Base-by-base conservation (phyloP, 108 stramenopile genomes). In the Licmophora abbreviata region DNA sequence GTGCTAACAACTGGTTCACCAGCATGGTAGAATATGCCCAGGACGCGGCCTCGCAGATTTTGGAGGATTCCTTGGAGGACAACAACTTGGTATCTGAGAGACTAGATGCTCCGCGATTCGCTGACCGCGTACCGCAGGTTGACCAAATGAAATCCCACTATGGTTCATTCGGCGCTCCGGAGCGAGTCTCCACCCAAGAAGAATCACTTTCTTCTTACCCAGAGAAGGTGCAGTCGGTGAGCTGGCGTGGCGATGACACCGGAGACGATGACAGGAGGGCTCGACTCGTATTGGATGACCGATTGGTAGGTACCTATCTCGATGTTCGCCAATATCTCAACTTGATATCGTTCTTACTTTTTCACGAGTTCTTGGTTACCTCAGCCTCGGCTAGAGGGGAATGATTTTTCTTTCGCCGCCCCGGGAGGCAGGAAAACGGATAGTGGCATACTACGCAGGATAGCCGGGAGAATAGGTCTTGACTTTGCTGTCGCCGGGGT, bases 401-500 rank as follows among this genome's bases (percentile, higher is more conserved):
- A n/a, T n/a, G n/a, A n/a, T n/a, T n/a, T n/a, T n/a, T n/a, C n/a
- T n/a, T n/a, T n/a, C n/a, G n/a, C n/a, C n/a, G 38, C 38, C 4
- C 38, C 38, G 3, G 38, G 38, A 3, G 3, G 20, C 5, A 5
- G 12, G 47, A 34, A 31, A 28, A 48, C 11, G 17, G 1, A 51
- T 23, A 48, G 34, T 34, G 47, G 33, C 0, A 35, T 59, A 15
- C 25, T 66, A 5, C 54, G 69, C 8, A 48, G 69, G 24, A 32
- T 58, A 22, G 68, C 64, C 28, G 78, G 78, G 4, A 59, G 77
- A 56, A 41, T 83, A 6, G 81, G 81, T 20, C 48, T 83, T 10
- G 81, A 83, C 37, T 83, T 78, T 59, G 59, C 67, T 15, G 64
- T 74, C 8, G 62, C 74, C 25, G 67, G 66, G 0, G 23, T 82